These are phyloP conservation scores for Pyrenula massariospora DNA, from an alignment of 495 filamentous ascomycete genomes.

Conservation along the genomic window DNA sequence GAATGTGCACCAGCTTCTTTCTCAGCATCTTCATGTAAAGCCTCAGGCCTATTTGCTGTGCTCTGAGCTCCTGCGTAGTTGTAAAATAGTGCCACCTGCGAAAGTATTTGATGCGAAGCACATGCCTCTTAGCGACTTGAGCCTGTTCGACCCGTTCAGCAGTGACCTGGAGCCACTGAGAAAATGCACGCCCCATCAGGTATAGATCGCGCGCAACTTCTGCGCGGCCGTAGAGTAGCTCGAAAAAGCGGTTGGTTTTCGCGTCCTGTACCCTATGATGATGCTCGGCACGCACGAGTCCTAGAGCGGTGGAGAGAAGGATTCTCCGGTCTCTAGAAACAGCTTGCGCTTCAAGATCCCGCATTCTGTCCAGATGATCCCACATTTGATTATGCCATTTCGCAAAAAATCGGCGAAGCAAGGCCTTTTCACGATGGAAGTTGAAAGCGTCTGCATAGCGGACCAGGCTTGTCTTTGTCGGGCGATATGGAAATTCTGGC, in stretches of 20 bases:
- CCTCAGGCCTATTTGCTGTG: conserved; percentile 45
- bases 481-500: conserved; percentile 34
- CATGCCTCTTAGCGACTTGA: conserved; percentile 50
- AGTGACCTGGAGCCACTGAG: conserved; percentile 56
- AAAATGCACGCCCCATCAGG: conserved; percentile 59
- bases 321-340: conserved; percentile 35
- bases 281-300: conserved; percentile 42
- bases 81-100: conserved; percentile 68
- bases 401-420: conserved; percentile 33
- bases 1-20: conserved; percentile 19
- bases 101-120: conserved; percentile 62
- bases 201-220: conserved; percentile 51
- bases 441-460: conserved; percentile 49
- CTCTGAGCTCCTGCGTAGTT: conserved; percentile 55
- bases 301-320: conserved; percentile 44
- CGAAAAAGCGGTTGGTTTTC: conserved; percentile 50
- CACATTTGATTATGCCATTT: conserved; percentile 43
- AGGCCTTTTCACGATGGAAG: conserved; percentile 34
- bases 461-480: conserved; percentile 42
- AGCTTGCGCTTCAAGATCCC: conserved; percentile 37
- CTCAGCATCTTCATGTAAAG: conserved; percentile 49
- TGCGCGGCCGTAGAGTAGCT: conserved; percentile 48
- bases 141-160: conserved; percentile 48
- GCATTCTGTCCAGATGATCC: conserved; percentile 27
- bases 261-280: conserved; percentile 30